Conservation (phyloP, 257 asterid species). For the Mitragyna speciosa region DNA sequence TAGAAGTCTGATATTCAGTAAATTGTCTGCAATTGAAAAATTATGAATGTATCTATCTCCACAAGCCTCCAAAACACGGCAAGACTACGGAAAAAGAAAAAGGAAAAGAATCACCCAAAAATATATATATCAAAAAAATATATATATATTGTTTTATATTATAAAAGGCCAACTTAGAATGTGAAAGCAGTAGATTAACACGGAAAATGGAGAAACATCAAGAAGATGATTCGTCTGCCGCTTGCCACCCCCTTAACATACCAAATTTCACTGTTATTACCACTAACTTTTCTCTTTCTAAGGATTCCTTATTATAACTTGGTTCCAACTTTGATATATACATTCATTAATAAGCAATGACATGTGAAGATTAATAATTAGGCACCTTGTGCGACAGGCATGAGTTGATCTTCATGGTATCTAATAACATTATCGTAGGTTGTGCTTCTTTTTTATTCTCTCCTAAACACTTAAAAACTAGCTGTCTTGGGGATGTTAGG, state of each 20-base stretch:
- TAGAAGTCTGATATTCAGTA: too few relatives aligned
- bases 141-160: too few relatives aligned
- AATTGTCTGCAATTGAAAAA: too few relatives aligned
- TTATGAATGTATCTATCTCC: neutral
- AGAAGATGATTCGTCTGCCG: conserved; percentile 49
- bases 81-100: neutral
- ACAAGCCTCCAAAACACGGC: neutral
- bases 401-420: neutral
- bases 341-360: neutral
- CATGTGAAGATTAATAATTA: conserved; percentile 31
- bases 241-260: conserved; percentile 46
- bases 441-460: neutral
- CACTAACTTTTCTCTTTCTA: conserved; percentile 19
- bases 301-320: conserved; percentile 14
- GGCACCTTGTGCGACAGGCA: conserved; percentile 32
- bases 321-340: neutral
- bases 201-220: conserved; percentile 46
- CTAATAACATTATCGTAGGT: conserved; percentile 8
- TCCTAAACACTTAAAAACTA: neutral
- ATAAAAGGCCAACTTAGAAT: neutral
- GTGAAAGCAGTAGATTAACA: conserved; percentile 43
- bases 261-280: conserved; percentile 31
- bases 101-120: conserved; percentile 21
- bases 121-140: neutral
- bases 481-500: neutral